A percentile compares a stretch with the other conserved stretches of the same genome.
These are phyloP conservation scores for Phyllosticta citribraziliensis DNA, from an alignment of 2,329 filamentous ascomycete genomes.

Conservation along the genomic window DNA sequence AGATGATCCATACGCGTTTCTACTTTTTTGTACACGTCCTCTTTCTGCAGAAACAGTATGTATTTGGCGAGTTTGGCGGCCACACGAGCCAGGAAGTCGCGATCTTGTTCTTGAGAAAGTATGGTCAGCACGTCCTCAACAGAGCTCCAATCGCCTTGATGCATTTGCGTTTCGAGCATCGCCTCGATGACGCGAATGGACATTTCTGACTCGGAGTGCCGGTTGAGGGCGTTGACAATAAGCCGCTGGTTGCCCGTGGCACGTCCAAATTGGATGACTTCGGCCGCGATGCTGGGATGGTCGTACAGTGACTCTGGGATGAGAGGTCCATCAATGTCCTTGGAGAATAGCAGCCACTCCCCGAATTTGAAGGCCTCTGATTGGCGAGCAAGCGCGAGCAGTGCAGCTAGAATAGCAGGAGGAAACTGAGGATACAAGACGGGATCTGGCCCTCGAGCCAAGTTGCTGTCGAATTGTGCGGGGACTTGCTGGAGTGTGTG, in stretches of 20 bases:
- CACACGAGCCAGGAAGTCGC: background rate
- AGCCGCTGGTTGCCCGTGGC: conserved; percentile 36
- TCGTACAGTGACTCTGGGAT: conserved; percentile 37
- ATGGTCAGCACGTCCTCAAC: conserved; percentile 27
- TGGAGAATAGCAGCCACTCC: conserved; percentile 42
- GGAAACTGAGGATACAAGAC: conserved; percentile 38
- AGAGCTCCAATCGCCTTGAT: conserved; percentile 30
- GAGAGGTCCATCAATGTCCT: conserved; percentile 45
- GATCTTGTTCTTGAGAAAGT: background rate
- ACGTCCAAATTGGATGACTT: conserved; percentile 45
- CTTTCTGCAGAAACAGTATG: conserved; percentile 3
- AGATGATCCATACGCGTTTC: background rate
- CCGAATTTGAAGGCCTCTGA: conserved; percentile 40
- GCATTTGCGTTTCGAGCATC: conserved; percentile 35
- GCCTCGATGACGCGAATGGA: conserved; percentile 22
- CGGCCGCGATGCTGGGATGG: conserved; percentile 40
- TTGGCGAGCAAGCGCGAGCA: conserved; percentile 42
- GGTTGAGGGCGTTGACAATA: conserved; percentile 16
- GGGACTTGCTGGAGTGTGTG: background rate
- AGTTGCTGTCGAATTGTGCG: conserved; percentile 16
- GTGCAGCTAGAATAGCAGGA: conserved; percentile 35
- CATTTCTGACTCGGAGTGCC: background rate
- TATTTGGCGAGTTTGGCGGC: conserved; percentile 2
- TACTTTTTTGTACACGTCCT: background rate
- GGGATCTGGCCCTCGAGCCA: conserved; percentile 33